Evolutionary conservation across 2,329 filamentous ascomycete species (phyloP).

Genomic region (Alternaria gaisen): DNA sequence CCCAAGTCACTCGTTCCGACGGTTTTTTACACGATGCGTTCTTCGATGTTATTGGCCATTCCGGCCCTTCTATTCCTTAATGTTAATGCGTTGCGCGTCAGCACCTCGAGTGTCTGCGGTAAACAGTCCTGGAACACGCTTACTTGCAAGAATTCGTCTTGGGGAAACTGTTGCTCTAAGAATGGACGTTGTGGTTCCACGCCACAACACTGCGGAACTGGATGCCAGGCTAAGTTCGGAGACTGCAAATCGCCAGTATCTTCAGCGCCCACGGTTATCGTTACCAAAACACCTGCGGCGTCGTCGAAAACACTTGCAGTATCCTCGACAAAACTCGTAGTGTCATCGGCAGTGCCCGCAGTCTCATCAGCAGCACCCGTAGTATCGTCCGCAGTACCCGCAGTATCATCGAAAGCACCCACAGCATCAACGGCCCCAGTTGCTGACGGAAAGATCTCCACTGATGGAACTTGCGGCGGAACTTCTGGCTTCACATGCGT

Average conservation of each 20-base stretch:
- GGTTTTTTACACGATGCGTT: constrained; percentile 1
- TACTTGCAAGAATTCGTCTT: constrained; percentile 6
- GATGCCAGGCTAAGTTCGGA: constrained; percentile 30
- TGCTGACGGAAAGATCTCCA: constrained; percentile 16
- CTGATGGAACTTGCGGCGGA: constrained; percentile 32
- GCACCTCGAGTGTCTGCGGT: constrained; percentile 4
- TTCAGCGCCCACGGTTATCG: constrained; percentile 1
- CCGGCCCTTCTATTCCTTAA: background rate
- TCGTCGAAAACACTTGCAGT: constrained; percentile 7
- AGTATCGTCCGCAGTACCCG: background rate
- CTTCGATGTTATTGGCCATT: background rate
- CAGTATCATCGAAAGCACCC: background rate
- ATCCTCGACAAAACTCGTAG: background rate
- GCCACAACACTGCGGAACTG: constrained; percentile 27
- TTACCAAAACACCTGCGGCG: constrained; percentile 1
- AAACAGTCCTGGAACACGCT: constrained; percentile 9
- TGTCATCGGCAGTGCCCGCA: constrained; percentile 2
- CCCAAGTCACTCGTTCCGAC: constrained; percentile 4
- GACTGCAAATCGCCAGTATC: constrained; percentile 10
- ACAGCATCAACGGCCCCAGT: constrained; percentile 3
- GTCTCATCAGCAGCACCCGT: background rate
- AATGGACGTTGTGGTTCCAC: constrained; percentile 3
- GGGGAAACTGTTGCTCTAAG: constrained; percentile 9
- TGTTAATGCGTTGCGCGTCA: constrained; percentile 3
- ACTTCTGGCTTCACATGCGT: constrained; percentile 48